A percentile compares a stretch with the other conserved stretches of the same genome.
These are phyloP conservation scores for Coffea canephora DNA, from an alignment of 257 asterid species.

Conservation along the genomic window DNA sequence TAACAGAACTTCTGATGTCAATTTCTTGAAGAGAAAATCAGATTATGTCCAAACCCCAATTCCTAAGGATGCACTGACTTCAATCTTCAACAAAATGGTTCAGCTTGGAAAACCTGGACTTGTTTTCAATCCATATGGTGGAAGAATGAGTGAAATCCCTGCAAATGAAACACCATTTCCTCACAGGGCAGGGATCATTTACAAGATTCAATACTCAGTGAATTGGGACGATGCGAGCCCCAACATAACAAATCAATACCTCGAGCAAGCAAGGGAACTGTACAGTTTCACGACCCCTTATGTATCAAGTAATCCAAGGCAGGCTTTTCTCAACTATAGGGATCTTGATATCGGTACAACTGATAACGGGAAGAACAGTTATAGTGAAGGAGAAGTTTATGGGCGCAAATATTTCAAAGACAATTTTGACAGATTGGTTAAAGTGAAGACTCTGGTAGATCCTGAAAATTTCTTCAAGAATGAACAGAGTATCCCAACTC, in stretches of 20 bases:
- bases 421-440: constrained; percentile 31
- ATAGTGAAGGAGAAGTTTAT: constrained; percentile 7
- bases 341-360: constrained; percentile 24
- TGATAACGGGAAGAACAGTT: constrained; percentile 4
- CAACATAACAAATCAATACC: neutral
- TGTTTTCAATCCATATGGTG: constrained; percentile 34
- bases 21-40: constrained; percentile 26
- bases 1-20: neutral
- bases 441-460: constrained; percentile 26
- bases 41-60: constrained; percentile 29
- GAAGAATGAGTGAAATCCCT: constrained; percentile 31
- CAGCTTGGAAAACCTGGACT: constrained; percentile 22
- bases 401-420: constrained; percentile 18
- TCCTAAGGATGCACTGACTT: constrained; percentile 17
- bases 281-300: constrained; percentile 28
- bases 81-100: constrained; percentile 25
- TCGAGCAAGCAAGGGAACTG: constrained; percentile 6
- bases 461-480: constrained; percentile 33
- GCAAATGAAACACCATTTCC: constrained; percentile 33
- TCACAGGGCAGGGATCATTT: constrained; percentile 32
- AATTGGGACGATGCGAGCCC: constrained; percentile 23
- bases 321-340: constrained; percentile 27
- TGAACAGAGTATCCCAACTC: constrained; percentile 39
- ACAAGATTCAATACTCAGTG: constrained; percentile 25
- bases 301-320: constrained; percentile 26